A percentile compares a stretch with the other conserved stretches of the same genome.
Conservation (phyloP, 441 rosid species). For the Pelargonium fulgidum region DNA sequence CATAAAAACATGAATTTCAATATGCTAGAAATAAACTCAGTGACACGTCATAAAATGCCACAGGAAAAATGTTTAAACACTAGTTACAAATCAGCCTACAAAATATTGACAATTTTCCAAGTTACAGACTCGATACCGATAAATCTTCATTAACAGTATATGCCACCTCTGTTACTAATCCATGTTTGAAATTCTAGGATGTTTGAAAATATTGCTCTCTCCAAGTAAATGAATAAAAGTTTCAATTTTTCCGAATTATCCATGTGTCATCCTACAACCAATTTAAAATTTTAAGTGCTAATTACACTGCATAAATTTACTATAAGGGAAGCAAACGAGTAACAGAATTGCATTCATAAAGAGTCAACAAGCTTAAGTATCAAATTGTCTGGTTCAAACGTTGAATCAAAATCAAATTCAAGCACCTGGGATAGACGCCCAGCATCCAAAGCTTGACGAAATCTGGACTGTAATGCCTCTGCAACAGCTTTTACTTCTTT, state of each 20-base stretch:
- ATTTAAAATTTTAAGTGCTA: neutral
- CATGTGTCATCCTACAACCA: neutral
- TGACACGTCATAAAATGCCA: neutral
- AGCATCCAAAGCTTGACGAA: conserved; percentile 75
- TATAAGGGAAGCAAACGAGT: neutral
- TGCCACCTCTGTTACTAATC: neutral
- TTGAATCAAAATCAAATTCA: conserved; percentile 3
- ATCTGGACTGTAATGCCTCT: conserved; percentile 69
- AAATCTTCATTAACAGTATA: neutral
- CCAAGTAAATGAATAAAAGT: neutral
- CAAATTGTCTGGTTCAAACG: neutral
- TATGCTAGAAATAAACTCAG: neutral
- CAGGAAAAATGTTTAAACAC: neutral
- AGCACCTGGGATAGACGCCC: conserved; percentile 93
- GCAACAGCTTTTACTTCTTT: conserved; percentile 85
- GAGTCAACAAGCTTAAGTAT: neutral
- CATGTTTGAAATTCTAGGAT: neutral
- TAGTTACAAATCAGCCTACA: neutral
- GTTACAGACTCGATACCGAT: neutral
- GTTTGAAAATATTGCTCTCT: neutral
- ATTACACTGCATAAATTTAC: neutral
- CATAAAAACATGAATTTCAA: neutral
- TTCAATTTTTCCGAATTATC: neutral
- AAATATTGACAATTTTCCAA: neutral
- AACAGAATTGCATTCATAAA: neutral